A percentile compares a stretch with the other conserved stretches of the same genome.
These are phyloP conservation scores for Pezicula carpinea DNA, from an alignment of 2,329 filamentous ascomycete genomes.

Conservation along the genomic window DNA sequence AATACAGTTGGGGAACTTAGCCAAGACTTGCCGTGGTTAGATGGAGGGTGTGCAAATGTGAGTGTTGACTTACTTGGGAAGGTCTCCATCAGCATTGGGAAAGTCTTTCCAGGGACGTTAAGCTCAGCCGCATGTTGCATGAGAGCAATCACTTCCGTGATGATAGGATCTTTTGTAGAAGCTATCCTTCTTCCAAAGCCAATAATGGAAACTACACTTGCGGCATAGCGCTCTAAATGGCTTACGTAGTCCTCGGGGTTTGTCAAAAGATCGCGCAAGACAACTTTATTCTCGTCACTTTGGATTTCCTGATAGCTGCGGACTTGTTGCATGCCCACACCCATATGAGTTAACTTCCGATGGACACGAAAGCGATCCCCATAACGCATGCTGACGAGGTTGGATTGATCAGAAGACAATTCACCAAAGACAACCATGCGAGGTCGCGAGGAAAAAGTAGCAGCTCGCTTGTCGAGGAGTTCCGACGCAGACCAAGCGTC, in stretches of 20 bases:
- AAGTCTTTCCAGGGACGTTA: constrained; percentile 19
- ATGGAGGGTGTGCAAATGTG: not conserved
- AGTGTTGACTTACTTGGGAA: constrained; percentile 14
- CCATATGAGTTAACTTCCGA: constrained; percentile 18
- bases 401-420: constrained; percentile 14
- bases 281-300: constrained; percentile 18
- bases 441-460: constrained; percentile 15
- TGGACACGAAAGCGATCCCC: constrained; percentile 17
- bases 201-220: constrained; percentile 21
- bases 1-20: constrained; percentile 16
- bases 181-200: constrained; percentile 17
- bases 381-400: constrained; percentile 18
- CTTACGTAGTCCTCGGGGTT: constrained; percentile 16
- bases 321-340: constrained; percentile 18
- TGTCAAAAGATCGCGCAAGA: constrained; percentile 14
- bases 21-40: constrained; percentile 10
- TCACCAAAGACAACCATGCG: constrained; percentile 20
- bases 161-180: constrained; percentile 15
- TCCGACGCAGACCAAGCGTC: constrained; percentile 17
- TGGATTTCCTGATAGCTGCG: constrained; percentile 17
- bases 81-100: constrained; percentile 21
- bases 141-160: constrained; percentile 16
- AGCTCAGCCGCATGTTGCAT: constrained; percentile 20
- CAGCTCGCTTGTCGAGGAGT: constrained; percentile 17
- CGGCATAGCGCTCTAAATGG: constrained; percentile 19